Conservation (phyloP, 2,329 filamentous ascomycete genomes). For the Capronia epimyces region DNA sequence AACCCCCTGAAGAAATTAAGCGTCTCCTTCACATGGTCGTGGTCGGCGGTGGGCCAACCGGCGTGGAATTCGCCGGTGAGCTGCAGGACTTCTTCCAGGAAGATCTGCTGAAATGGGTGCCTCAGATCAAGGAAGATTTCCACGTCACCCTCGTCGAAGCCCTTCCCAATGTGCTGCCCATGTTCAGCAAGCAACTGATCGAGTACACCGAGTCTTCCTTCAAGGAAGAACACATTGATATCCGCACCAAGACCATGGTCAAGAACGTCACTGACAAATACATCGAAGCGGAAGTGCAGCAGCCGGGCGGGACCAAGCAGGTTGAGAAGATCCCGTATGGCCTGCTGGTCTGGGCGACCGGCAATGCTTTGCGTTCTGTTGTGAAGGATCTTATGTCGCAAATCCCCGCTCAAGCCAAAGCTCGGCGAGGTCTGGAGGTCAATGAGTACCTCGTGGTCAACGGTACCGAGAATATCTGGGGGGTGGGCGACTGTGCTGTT, state of each 20-base stretch:
- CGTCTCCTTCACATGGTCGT: slow-evolving; percentile 98
- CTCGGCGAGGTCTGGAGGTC: slow-evolving; percentile 86
- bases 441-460: slow-evolving; percentile 99
- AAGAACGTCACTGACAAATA: slow-evolving; percentile 91
- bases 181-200: slow-evolving; percentile 98
- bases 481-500: slow-evolving; percentile 92
- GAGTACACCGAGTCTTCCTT: slow-evolving; percentile 99
- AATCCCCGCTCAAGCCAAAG: slow-evolving; percentile 92
- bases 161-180: slow-evolving; percentile 89
- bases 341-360: slow-evolving; percentile 95
- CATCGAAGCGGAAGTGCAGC: slow-evolving; percentile 81
- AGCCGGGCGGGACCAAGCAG: slow-evolving; percentile 78
- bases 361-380: slow-evolving; percentile 84
- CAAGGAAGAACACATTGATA: slow-evolving; percentile 96
- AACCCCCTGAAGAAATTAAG: slow-evolving; percentile 79
- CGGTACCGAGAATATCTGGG: slow-evolving; percentile 95
- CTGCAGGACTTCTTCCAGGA: slow-evolving; percentile 98
- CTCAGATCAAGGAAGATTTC: slow-evolving; percentile 91
- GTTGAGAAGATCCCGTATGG: slow-evolving; percentile 82
- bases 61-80: slow-evolving; percentile 97
- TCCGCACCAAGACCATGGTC: slow-evolving; percentile 98
- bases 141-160: slow-evolving; percentile 96
- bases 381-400: slow-evolving; percentile 87
- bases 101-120: slow-evolving; percentile 96
- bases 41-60: slow-evolving; percentile 86